Evolutionary conservation across 1,139 yeast species (phyloP).

Genomic region (Suhomyces wounanorum): DNA sequence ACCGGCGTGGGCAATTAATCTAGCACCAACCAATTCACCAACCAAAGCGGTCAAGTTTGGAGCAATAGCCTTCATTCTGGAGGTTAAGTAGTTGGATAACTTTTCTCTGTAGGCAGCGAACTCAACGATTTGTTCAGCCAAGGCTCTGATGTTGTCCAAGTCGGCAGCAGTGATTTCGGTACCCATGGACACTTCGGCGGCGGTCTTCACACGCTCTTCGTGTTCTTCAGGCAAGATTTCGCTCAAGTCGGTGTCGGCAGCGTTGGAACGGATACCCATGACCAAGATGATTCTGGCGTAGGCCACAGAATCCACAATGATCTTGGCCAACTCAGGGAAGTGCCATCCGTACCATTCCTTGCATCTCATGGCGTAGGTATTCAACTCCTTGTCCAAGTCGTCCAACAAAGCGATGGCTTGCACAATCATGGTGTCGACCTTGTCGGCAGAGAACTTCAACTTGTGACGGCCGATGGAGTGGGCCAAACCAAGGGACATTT

Average conservation of each 20-base stretch:
- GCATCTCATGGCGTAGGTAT: constrained; percentile 96
- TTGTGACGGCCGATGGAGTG: constrained; percentile 98
- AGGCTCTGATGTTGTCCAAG: constrained; percentile 78
- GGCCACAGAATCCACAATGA: constrained; percentile 92
- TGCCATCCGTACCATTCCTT: constrained; percentile 99
- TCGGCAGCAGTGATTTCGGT: constrained; percentile 92
- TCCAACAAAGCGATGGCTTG: constrained; percentile 98
- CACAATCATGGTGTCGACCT: constrained; percentile 97
- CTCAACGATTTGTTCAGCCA: constrained; percentile 94
- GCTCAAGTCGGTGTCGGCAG: constrained; percentile 85
- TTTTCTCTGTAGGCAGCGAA: constrained; percentile 94
- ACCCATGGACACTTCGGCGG: constrained; percentile 99
- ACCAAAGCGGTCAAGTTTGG: constrained; percentile 95
- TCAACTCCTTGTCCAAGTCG: constrained; percentile 94
- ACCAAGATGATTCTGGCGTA: constrained; percentile 88
- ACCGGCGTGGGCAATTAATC: constrained; percentile 97
- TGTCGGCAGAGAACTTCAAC: constrained; percentile 95
- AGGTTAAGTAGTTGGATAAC: constrained; percentile 80
- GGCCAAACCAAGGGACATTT: constrained; percentile 96
- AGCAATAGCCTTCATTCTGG: constrained; percentile 98
- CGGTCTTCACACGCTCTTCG: constrained; percentile 81
- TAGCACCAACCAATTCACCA: constrained; percentile 98
- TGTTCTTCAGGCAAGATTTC: constrained; percentile 90
- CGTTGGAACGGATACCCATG: constrained; percentile 94
- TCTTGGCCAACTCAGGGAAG: constrained; percentile 98